Percentiles rank a stretch among this genome's conserved stretches.
These are phyloP conservation scores for Mycena filopes DNA, from an alignment of 768 basidiomycete genomes.

Conservation along the genomic window DNA sequence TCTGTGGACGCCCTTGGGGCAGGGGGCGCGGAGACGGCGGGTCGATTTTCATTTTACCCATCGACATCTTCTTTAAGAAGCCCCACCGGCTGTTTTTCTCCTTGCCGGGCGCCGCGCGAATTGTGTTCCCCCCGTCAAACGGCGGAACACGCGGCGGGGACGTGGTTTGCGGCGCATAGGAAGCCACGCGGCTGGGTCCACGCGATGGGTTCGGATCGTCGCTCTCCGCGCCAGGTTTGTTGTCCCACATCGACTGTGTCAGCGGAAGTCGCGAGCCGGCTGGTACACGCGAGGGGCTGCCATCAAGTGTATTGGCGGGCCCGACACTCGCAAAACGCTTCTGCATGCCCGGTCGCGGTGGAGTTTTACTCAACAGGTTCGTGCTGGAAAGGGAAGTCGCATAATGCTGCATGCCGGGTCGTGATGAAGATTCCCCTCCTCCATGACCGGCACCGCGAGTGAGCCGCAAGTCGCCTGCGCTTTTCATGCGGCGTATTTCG, in stretches of 20 bases:
- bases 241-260: constrained; percentile 65
- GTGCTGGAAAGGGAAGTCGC: constrained; percentile 76
- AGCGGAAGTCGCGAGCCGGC: constrained; percentile 51
- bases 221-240: constrained; percentile 40
- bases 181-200: constrained; percentile 4
- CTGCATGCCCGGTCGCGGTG: constrained; percentile 47
- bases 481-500: constrained; percentile 86
- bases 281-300: constrained; percentile 49
- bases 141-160: constrained; percentile 24
- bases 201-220: constrained; percentile 6
- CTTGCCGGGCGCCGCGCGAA: constrained; percentile 44
- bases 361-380: constrained; percentile 61
- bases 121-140: constrained; percentile 18
- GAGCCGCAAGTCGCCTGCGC: constrained; percentile 80
- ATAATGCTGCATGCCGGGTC: constrained; percentile 59
- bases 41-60: constrained; percentile 89
- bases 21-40: constrained; percentile 56
- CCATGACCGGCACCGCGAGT: constrained; percentile 31
- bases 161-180: constrained; percentile 11
- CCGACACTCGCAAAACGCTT: constrained; percentile 80
- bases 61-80: constrained; percentile 98
- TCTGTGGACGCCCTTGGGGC: constrained; percentile 46
- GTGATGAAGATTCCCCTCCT: constrained; percentile 44
- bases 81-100: constrained; percentile 89
- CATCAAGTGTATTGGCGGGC: constrained; percentile 52